Evolutionary conservation across 805 yeast species (phyloP), one percentile per base, ranked within the genome.

Genomic region (Saccharomycopsis vini): DNA sequence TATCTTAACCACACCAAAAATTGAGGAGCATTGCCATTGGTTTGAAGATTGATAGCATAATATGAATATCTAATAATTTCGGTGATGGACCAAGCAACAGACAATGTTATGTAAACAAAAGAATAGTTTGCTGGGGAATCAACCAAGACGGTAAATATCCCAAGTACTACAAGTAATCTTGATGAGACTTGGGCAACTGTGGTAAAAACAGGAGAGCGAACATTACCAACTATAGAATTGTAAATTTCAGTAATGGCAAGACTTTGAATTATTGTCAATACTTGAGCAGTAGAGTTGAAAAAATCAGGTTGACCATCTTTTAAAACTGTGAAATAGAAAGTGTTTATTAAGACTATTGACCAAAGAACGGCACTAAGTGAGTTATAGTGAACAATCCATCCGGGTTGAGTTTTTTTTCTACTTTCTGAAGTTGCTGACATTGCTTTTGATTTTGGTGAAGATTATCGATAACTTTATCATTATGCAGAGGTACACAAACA

Each of bases 41-140:
- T 66, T 21, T 61, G 58, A 49, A 83, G 62, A 52, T 78, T 78
- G 43, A 81, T 70, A 5, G 94, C 89, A 59, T 92, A 94, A 66
- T 77, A 92, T 35, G 86, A 73, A 63, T 92, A 92, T 60, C 98
- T 73, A 45, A 89, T 80, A 36, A 86, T 72, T 62, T 92, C 98
- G n/a, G 97, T 86, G 42, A 85, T 55, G n/a, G 92, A 77, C 98
- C 98, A 92, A 10, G 96, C 88, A 36, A 77, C 53, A 38, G 79
- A 69, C 60, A 90, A 71, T 1, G 90, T 67, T 45, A 79, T 62
- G 61, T 81, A 89, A 13, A 74, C 69, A 74, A 77, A 68, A 51
- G 69, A 71, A 52, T 53, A 42, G 52, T 72, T 69, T 23, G 87
- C 87, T 16, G 81, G 82, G 0, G 85, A 72, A 16, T 73, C 56